Base-by-base conservation (phyloP, 768 basidiomycete species). In the Paxillus ammoniavirescens region DNA sequence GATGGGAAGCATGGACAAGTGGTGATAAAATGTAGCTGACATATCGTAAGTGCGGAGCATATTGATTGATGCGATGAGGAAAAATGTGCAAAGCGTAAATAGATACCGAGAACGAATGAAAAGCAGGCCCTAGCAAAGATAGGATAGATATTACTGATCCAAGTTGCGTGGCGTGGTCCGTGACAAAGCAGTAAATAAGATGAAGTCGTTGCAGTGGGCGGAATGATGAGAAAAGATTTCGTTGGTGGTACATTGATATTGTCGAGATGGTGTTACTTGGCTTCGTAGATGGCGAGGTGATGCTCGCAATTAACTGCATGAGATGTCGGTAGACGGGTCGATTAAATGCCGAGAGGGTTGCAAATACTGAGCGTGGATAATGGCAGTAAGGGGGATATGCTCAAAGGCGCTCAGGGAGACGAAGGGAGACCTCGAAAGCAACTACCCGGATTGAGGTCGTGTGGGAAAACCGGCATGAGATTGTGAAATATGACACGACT, bases 401-500 rank as follows among this genome's bases (percentile, higher is more conserved):
- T 13, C 42, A 8, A 52, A 23, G 26, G 35, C 31, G 48, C 38
- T 50, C 46, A 42, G 35, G 26, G 26, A 14, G 55, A 61, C 47
- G 41, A 45, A 33, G 37, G 18, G 45, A 46, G 38, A 30, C 38
- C 8, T 66, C 52, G 57, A 35, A 45, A 53, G 33, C 61, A 54
- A 18, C 49, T 52, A 41, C 49, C 31, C 30, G 58, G 55, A 38
- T 56, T 54, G 58, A 51, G 40, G 42, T 59, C 65, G 42, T 60
- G 71, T 51, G 72, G 72, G 59, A 77, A 72, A 51, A 84, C 77
- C 37, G 84, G 84, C 82, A 86, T 83, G 63, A 87, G 81, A 59
- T 83, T 75, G 64, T 73, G 76, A 58, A 84, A 84, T 15, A 75
- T 72, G 60, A 81, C 73, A 55, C 69, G 75, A 51, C 76, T 75